Evolutionary conservation across 495 filamentous ascomycete species (phyloP).

Genomic region (Parathielavia hyrcaniae): DNA sequence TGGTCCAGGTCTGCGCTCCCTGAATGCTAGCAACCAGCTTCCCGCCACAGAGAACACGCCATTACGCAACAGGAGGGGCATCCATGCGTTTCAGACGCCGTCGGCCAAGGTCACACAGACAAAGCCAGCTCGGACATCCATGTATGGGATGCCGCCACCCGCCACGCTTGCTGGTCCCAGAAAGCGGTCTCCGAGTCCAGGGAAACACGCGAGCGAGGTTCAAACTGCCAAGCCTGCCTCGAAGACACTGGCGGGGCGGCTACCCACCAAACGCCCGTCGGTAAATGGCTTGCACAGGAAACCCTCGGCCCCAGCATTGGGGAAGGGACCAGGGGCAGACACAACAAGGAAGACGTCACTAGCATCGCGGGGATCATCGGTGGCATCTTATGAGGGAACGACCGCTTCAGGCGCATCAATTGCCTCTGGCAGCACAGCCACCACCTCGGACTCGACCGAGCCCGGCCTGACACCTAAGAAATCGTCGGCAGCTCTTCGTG

Average conservation of each 20-base stretch:
- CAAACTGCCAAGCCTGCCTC: conserved; percentile 39
- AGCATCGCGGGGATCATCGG: conserved; percentile 43
- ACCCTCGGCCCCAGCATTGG: conserved; percentile 41
- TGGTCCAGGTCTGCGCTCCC: conserved; percentile 28
- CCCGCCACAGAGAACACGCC: conserved; percentile 36
- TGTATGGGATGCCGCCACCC: conserved; percentile 22
- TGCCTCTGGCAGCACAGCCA: conserved; percentile 33
- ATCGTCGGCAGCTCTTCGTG: conserved; percentile 74
- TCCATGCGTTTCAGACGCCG: conserved; percentile 25
- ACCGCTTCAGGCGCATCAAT: conserved; percentile 35
- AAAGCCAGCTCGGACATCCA: conserved; percentile 15
- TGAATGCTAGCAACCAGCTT: conserved; percentile 33
- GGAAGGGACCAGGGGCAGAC: conserved; percentile 31
- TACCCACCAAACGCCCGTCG: conserved; percentile 51
- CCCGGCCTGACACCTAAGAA: conserved; percentile 45
- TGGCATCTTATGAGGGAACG: conserved; percentile 44
- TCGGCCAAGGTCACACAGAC: conserved; percentile 8
- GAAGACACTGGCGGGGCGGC: conserved; percentile 46
- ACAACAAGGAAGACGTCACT: conserved; percentile 37
- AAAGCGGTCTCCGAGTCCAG: conserved; percentile 41
- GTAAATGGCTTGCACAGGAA: conserved; percentile 51
- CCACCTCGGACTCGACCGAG: conserved; percentile 36
- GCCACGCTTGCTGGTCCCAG: conserved; percentile 22
- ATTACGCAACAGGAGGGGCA: conserved; percentile 26
- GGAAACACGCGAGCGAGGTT: conserved; percentile 29